Conservation (phyloP, 352 stramenopile species). For the Globisporangium nodosum region DNA sequence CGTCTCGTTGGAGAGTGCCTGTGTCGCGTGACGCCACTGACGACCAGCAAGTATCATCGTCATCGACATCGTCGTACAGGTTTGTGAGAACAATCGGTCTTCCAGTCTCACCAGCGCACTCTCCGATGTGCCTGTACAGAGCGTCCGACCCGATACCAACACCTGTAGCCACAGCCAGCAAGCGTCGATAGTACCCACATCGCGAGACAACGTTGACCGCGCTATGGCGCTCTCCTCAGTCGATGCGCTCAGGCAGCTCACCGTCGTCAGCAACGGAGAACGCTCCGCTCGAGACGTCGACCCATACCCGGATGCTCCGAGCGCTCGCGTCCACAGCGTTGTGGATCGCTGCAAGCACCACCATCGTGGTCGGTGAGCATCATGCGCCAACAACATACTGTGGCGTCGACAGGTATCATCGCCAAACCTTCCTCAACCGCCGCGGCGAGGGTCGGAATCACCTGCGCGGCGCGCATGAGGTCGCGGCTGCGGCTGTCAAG, state of each 20-base stretch:
- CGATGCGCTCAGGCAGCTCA: slow-evolving; percentile 11
- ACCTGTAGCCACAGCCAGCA: slow-evolving; percentile 20
- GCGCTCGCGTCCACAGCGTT: slow-evolving; percentile 69
- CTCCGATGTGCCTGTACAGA: slow-evolving; percentile 44
- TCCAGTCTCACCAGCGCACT: slow-evolving; percentile 27
- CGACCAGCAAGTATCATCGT: background rate
- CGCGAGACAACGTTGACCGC: too few relatives aligned
- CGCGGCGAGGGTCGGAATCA: slow-evolving; percentile 44
- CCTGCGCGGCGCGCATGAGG: slow-evolving; percentile 51
- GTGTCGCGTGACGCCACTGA: background rate
- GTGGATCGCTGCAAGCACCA: slow-evolving; percentile 51
- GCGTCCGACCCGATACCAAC: slow-evolving; percentile 46
- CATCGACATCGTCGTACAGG: background rate
- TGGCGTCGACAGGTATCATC: background rate
- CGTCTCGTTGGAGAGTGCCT: background rate
- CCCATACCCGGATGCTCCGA: slow-evolving; percentile 30
- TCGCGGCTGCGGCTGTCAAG: slow-evolving; percentile 34
- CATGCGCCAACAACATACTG: background rate
- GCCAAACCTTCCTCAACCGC: slow-evolving; percentile 63
- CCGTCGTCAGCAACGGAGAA: slow-evolving; percentile 71
- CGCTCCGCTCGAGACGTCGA: slow-evolving; percentile 38
- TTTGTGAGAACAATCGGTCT: background rate
- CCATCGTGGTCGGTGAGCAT: background rate
- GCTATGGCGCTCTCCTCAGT: background rate
- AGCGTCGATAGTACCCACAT: background rate